A percentile compares a stretch with the other conserved stretches of the same genome.
Evolutionary conservation across 768 basidiomycete genomes (phyloP).

Genomic region (Kwoniella bestiolae): DNA sequence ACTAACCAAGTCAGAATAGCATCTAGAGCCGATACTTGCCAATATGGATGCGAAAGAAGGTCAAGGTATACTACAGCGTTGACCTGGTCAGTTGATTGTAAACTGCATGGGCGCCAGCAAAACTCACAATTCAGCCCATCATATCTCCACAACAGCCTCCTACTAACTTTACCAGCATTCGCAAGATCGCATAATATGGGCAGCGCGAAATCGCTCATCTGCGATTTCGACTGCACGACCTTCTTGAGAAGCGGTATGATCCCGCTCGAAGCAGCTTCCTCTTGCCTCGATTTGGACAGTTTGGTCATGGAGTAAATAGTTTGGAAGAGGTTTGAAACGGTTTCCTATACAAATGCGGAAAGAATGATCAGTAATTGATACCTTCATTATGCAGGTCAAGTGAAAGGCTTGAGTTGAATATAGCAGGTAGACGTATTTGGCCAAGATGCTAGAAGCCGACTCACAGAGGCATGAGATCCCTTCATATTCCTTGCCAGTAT

Average conservation of each 20-base stretch:
- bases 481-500: constrained; percentile 80
- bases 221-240: constrained; percentile 84
- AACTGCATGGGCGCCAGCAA: not conserved
- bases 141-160: constrained; percentile 88
- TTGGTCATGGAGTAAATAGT: constrained; percentile 96
- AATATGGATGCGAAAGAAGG: constrained; percentile 56
- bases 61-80: constrained; percentile 57
- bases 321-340: constrained; percentile 95
- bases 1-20: constrained; percentile 84
- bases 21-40: constrained; percentile 65
- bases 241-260: constrained; percentile 89
- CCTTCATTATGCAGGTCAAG: no score
- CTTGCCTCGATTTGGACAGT: constrained; percentile 89
- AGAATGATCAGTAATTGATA: no score
- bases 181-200: constrained; percentile 96
- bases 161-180: constrained; percentile 89
- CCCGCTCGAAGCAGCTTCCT: constrained; percentile 94
- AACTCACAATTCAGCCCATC: constrained; percentile 68
- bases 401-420: no score
- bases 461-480: constrained; percentile 77
- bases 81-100: no score
- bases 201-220: constrained; percentile 93
- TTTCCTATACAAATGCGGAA: constrained; percentile 67
- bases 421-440: not conserved
- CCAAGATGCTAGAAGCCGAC: constrained; percentile 45